These are phyloP conservation scores for Russula vinacea DNA, from an alignment of 768 basidiomycete genomes.

Conservation along the genomic window DNA sequence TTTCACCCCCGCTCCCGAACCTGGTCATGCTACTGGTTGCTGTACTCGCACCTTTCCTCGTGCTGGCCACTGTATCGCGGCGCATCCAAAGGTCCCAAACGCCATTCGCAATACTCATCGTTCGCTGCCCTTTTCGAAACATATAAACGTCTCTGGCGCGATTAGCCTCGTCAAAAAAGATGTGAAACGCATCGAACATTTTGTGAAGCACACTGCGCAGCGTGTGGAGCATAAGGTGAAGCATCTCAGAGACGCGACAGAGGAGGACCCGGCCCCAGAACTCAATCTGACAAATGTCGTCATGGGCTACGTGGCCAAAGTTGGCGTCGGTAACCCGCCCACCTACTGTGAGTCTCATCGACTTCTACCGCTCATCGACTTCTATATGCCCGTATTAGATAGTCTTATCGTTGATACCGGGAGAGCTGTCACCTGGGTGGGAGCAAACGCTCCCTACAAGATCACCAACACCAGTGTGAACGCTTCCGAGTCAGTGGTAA, in stretches of 20 bases:
- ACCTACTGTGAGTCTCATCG: slow-evolving; percentile 44
- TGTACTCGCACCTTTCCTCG: neutral
- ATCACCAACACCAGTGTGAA: slow-evolving; percentile 48
- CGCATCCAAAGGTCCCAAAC: neutral
- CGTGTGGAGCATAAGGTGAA: too few relatives aligned
- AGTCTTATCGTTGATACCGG: slow-evolving; percentile 59
- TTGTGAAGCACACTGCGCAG: too few relatives aligned
- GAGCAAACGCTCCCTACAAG: slow-evolving; percentile 46
- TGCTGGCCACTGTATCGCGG: neutral
- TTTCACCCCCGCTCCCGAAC: neutral
- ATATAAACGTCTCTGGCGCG: neutral
- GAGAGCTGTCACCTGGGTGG: slow-evolving; percentile 74
- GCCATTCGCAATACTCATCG: too few relatives aligned
- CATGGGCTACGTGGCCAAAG: slow-evolving; percentile 40
- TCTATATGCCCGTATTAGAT: slow-evolving; percentile 38
- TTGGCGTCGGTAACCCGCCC: slow-evolving; percentile 53
- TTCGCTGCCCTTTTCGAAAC: neutral
- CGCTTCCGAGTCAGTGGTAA: slow-evolving; percentile 49
- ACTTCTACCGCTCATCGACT: neutral
- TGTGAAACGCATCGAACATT: neutral
- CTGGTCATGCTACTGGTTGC: neutral
- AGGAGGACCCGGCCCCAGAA: slow-evolving; percentile 25
- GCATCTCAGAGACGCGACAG: too few relatives aligned
- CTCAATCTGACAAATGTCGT: slow-evolving; percentile 44
- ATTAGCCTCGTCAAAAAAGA: neutral